Percentiles rank a stretch among this genome's conserved stretches.
phyloP scores from a whole-genome alignment of 495 filamentous ascomycete genomes.

The Neurospora sp. region DNA sequence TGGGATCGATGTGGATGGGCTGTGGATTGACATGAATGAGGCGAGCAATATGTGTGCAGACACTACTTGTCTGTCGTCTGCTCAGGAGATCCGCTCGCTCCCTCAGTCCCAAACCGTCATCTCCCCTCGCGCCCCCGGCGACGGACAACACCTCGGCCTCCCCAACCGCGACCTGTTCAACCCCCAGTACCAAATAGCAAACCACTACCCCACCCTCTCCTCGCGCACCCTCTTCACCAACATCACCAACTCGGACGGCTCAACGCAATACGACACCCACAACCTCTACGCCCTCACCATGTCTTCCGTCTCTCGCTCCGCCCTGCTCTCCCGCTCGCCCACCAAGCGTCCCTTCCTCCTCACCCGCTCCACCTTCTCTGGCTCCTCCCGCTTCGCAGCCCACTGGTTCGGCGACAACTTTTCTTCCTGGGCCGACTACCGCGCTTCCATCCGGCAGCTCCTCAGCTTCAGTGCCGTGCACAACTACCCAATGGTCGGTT shows the following conservation, averaged over 20 bases:
- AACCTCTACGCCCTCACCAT: slow-evolving; percentile 87
- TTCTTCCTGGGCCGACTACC: slow-evolving; percentile 65
- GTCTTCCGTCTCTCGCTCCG: slow-evolving; percentile 50
- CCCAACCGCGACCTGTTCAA: slow-evolving; percentile 54
- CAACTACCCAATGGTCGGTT: slow-evolving; percentile 74
- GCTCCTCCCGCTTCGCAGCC: slow-evolving; percentile 63
- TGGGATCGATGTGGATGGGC: slow-evolving; percentile 72
- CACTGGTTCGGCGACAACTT: slow-evolving; percentile 89
- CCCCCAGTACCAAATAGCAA: slow-evolving; percentile 64
- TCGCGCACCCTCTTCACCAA: slow-evolving; percentile 66
- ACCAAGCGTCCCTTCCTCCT: slow-evolving; percentile 63
- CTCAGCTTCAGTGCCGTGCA: slow-evolving; percentile 69
- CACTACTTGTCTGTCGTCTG: neutral
- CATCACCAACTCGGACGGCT: slow-evolving; percentile 60
- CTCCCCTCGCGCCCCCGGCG: neutral
- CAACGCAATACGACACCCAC: slow-evolving; percentile 68
- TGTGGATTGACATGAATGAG: slow-evolving; percentile 81
- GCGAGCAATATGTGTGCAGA: slow-evolving; percentile 20
- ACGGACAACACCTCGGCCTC: slow-evolving; percentile 36
- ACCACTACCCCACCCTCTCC: slow-evolving; percentile 54
- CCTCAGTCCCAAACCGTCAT: neutral
- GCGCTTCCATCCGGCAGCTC: slow-evolving; percentile 56
- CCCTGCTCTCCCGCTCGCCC: slow-evolving; percentile 59
- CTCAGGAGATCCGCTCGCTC: neutral
- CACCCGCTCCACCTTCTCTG: slow-evolving; percentile 41